These are phyloP conservation scores for Cyclotella sp. DNA, from an alignment of 108 stramenopile species.

Conservation along the genomic window DNA sequence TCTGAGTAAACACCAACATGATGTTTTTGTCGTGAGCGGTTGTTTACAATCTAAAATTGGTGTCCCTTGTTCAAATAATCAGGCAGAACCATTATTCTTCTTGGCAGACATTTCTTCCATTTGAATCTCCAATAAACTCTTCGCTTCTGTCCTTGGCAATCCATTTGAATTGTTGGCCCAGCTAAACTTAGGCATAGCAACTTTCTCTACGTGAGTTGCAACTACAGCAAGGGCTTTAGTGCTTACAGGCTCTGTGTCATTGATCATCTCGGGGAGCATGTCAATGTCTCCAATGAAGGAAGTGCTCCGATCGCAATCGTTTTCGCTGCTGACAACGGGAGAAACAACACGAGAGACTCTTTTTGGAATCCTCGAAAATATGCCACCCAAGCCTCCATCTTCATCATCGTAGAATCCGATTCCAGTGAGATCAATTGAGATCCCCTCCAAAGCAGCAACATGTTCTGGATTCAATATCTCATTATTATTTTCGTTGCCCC, in stretches of 20 bases:
- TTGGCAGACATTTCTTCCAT: conserved; percentile 36
- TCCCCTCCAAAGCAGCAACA: conserved; percentile 17
- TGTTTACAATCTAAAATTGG: too few relatives aligned
- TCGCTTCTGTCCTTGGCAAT: conserved; percentile 11
- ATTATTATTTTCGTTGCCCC: not conserved
- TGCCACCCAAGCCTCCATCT: conserved; percentile 28
- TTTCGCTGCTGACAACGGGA: conserved; percentile 2
- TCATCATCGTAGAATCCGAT: conserved; percentile 24
- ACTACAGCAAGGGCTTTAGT: not conserved
- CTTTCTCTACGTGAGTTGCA: conserved; percentile 1
- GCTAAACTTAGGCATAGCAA: conserved; percentile 23
- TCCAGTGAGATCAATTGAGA: conserved; percentile 26
- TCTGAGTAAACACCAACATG: too few relatives aligned
- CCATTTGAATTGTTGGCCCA: conserved; percentile 21
- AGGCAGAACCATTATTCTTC: conserved; percentile 5
- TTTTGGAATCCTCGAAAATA: conserved; percentile 30
- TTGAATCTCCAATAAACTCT: conserved; percentile 31
- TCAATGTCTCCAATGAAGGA: conserved; percentile 13
- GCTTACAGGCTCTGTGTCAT: not conserved
- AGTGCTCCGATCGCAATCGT: conserved; percentile 1
- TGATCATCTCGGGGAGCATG: not conserved
- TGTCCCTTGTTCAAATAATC: not conserved
- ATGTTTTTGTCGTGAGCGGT: too few relatives aligned
- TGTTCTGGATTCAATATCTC: conserved; percentile 16
- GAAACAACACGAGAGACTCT: not conserved